These are phyloP conservation scores for Helminthosporium solani DNA, from an alignment of 2,329 filamentous ascomycete species.

Conservation along the genomic window DNA sequence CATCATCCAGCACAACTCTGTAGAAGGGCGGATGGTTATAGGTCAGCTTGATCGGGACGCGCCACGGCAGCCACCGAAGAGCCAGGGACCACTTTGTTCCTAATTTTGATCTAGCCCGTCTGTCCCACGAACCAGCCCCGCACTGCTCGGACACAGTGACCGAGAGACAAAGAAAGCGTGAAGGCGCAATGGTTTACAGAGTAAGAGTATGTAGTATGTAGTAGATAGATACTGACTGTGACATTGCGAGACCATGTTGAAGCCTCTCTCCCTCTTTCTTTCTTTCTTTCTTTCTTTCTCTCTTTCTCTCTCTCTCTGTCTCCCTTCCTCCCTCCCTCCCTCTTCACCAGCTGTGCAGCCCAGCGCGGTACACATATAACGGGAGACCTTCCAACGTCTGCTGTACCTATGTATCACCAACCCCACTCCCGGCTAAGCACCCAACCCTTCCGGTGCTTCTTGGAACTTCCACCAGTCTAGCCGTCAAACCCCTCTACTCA, in stretches of 20 bases:
- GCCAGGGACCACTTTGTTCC: conserved; percentile 11
- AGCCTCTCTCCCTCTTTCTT: no score
- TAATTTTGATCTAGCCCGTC: conserved; percentile 21
- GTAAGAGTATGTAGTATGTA: no score
- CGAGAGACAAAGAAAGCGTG: not conserved
- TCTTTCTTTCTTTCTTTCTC: no score
- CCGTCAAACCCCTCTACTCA: no score
- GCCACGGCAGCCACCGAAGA: conserved; percentile 22
- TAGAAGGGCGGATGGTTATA: conserved; percentile 23
- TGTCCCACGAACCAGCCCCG: conserved; percentile 14
- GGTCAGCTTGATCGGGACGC: conserved; percentile 28
- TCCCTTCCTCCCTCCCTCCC: no score
- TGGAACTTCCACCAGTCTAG: no score
- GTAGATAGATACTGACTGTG: not conserved
- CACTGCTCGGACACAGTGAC: conserved; percentile 11
- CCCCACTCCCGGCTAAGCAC: conserved; percentile 1
- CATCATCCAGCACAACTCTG: no score
- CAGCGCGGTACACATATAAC: no score
- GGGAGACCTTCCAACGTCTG: not conserved
- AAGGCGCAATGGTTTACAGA: no score
- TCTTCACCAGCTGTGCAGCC: not conserved
- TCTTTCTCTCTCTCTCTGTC: no score
- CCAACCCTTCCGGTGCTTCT: not conserved
- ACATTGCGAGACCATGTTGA: not conserved
- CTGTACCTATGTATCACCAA: not conserved